Evolutionary conservation across 176 grass and related monocot species (phyloP).

Genomic region (Luzula sylvatica): DNA sequence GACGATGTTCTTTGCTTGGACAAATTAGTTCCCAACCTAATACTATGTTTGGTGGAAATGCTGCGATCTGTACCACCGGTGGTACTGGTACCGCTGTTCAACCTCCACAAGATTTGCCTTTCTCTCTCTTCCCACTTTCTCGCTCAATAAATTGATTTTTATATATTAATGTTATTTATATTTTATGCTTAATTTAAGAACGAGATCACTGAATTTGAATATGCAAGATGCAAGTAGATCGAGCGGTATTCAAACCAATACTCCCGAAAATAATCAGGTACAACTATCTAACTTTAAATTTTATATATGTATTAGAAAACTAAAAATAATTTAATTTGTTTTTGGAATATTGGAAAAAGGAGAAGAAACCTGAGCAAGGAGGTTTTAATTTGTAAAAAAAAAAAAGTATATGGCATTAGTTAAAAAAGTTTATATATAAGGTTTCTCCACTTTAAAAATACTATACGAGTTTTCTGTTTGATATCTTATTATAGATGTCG

Average conservation of each 20-base stretch:
- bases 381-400: no score
- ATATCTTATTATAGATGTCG: no score
- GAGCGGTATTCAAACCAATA: not conserved
- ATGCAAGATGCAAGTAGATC: conserved; percentile 17
- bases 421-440: no score
- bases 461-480: no score
- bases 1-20: conserved; percentile 38
- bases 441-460: no score
- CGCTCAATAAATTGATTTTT: not conserved
- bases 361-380: not conserved
- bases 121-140: conserved; percentile 4
- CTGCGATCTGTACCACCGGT: conserved; percentile 2
- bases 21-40: conserved; percentile 46
- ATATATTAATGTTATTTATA: no score
- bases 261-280: not conserved
- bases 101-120: conserved; percentile 3
- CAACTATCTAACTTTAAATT: not conserved
- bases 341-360: not conserved
- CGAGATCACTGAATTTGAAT: not conserved
- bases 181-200: conserved; percentile 8
- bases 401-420: no score
- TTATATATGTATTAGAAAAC: not conserved
- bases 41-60: conserved; percentile 22
- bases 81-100: not conserved
- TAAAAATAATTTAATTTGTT: no score